Percentiles rank a stretch among this genome's conserved stretches.
Conservation (phyloP, 164 flowering plant genomes). For the Dillenia suffruticosa region DNA sequence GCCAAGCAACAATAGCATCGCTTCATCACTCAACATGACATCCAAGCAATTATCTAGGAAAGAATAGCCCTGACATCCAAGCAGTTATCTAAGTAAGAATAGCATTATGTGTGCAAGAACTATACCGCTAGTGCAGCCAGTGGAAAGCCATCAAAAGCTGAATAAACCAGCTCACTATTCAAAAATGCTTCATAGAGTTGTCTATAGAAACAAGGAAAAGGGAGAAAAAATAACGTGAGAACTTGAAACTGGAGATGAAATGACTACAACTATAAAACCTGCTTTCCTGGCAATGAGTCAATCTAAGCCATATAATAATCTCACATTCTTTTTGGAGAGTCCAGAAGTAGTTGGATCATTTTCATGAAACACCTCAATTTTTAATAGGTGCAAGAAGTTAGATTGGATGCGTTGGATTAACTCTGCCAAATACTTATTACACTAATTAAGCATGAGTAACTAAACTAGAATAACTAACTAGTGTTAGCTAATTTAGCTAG, state of each 20-base stretch:
- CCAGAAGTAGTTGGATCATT: conserved; percentile 29
- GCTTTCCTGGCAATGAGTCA: conserved; percentile 79
- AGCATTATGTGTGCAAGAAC: not conserved
- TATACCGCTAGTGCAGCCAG: conserved; percentile 96
- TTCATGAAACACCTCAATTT: conserved; percentile 78
- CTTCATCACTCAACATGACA: too few species aligned
- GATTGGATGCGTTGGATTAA: conserved; percentile 85
- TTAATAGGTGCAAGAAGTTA: conserved; percentile 84
- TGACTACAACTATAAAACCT: not conserved
- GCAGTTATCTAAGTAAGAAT: too few species aligned
- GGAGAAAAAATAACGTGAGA: not conserved
- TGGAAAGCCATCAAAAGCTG: conserved; percentile 92
- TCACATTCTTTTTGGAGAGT: conserved; percentile 84
- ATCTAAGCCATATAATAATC: conserved; percentile 85
- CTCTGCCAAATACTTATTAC: conserved; percentile 28
- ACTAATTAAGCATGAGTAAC: not conserved
- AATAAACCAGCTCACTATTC: conserved; percentile 78
- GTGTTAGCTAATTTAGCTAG: too few species aligned
- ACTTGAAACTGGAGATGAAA: not conserved
- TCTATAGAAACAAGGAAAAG: conserved; percentile 21
- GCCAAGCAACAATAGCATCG: not conserved
- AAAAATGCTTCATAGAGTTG: conserved; percentile 90
- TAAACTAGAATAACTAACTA: too few species aligned
- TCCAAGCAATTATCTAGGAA: too few species aligned
- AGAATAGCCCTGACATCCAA: too few species aligned